Conservation (phyloP, 1,284 basidiomycete genomes). For the Farysia itapuensis region DNA sequence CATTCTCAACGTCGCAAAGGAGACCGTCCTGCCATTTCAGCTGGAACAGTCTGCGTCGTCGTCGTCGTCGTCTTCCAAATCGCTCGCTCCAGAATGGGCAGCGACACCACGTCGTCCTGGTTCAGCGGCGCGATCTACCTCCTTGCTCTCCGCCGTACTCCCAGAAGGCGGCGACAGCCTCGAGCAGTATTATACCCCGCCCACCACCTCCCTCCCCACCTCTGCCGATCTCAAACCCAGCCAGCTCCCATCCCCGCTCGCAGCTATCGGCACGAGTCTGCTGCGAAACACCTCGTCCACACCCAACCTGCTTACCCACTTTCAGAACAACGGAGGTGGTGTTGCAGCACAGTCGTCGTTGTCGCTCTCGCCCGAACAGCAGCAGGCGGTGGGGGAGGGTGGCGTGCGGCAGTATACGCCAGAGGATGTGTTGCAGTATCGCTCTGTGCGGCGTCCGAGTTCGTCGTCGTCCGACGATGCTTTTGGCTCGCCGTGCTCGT, state of each 20-base stretch:
- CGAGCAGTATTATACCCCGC: constrained; percentile 21
- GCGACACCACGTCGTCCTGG: not conserved
- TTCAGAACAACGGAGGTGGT: constrained; percentile 4
- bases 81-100: not conserved
- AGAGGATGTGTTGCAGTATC: constrained; percentile 25
- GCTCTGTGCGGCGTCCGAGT: constrained; percentile 22
- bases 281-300: constrained; percentile 50
- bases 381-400: constrained; percentile 10
- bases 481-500: constrained; percentile 27
- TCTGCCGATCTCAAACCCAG: not conserved
- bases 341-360: not conserved
- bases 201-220: constrained; percentile 15
- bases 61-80: not conserved
- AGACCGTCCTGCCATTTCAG: constrained; percentile 42
- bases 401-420: constrained; percentile 24
- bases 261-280: constrained; percentile 17
- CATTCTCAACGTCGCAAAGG: constrained; percentile 89
- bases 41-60: not conserved
- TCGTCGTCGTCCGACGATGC: constrained; percentile 31
- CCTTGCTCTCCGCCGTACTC: not conserved
- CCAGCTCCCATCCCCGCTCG: constrained; percentile 11
- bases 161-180: not conserved
- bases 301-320: constrained; percentile 42
- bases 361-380: not conserved
- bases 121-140: not conserved